Evolutionary conservation across 148 eudicot species (phyloP).

Genomic region (Rhododendron simsii): DNA sequence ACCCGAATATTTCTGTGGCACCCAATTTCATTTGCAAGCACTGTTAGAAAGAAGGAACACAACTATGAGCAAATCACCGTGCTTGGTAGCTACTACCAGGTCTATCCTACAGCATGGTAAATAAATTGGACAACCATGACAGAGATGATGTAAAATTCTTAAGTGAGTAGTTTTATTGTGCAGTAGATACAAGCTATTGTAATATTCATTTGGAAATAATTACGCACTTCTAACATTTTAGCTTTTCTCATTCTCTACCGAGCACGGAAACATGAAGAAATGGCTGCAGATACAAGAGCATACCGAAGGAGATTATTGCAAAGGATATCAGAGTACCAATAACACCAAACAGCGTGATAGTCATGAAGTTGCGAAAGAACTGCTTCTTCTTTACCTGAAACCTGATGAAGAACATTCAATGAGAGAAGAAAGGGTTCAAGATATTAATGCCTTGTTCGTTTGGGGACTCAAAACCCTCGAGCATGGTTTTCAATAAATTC

Average conservation of each 20-base stretch:
- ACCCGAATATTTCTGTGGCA: neutral
- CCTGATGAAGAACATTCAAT: constrained; percentile 33
- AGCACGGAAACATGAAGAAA: neutral
- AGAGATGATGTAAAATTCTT: neutral
- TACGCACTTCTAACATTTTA: neutral
- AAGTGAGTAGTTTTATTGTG: neutral
- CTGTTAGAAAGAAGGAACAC: neutral
- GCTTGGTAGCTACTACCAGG: neutral
- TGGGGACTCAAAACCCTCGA: too few relatives aligned
- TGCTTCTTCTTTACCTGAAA: constrained; percentile 87
- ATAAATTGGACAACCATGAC: neutral
- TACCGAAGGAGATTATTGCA: constrained; percentile 69
- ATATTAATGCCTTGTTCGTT: neutral
- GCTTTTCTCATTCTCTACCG: neutral
- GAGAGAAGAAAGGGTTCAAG: neutral
- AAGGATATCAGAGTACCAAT: constrained; percentile 78
- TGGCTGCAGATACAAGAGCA: constrained; percentile 3
- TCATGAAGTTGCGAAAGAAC: constrained; percentile 76
- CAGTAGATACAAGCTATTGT: neutral
- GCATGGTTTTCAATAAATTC: too few relatives aligned
- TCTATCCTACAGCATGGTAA: neutral
- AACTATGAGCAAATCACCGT: neutral
- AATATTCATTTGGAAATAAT: neutral
- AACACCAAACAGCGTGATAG: constrained; percentile 68
- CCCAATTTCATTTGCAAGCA: neutral